Evolutionary conservation across 2,329 filamentous ascomycete genomes (phyloP), one percentile per base, ranked within the genome.

Genomic region (Cladorrhinum sp.): DNA sequence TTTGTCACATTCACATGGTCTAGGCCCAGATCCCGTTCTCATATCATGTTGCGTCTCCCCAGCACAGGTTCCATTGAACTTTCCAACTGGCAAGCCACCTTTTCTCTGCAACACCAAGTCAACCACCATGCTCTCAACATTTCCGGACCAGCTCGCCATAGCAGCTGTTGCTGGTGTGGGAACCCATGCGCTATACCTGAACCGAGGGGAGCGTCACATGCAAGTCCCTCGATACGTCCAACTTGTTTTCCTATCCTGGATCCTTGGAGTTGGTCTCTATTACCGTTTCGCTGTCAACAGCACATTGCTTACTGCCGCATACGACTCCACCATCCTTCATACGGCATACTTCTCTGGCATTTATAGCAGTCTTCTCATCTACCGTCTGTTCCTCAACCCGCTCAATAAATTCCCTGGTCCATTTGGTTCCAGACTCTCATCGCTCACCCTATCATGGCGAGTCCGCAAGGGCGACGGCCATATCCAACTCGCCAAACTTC

Each of bases 401-500:
- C 25, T 59, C 8, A 36, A 45, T 23, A 36, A n/a, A 18, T 50
- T 59, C 13, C 57, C 57, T 18, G 57, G 57, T 23, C 57, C 57
- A 7, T 59, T 59, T 22, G 36, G 23, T 16, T 55, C 25, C 25
- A 45, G 12, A 51, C 56, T 41, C 32, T 55, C 27, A 52, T 48
- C 32, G 36, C 55, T 56, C 45, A 29, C 18, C 41, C 27, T 20
- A 22, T 52, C 36, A 48, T 59, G 25, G 32, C 27, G 12, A 23
- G 22, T 50, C 54, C 57, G 32, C 24, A 50, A 56, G 13, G 32
- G 27, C 29, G 50, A 56, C 41, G 41, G n/a, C 41, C 41, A 45
- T n/a, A 45, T 45, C 41, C 41, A 45, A 18, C 41, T 45, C 16
- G 41, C 41, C 18, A 18, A 45, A 2, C 41, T 45, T 16, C 41